Conservation (phyloP, 78 protist genomes). For the Dictyostelium intermedium region DNA sequence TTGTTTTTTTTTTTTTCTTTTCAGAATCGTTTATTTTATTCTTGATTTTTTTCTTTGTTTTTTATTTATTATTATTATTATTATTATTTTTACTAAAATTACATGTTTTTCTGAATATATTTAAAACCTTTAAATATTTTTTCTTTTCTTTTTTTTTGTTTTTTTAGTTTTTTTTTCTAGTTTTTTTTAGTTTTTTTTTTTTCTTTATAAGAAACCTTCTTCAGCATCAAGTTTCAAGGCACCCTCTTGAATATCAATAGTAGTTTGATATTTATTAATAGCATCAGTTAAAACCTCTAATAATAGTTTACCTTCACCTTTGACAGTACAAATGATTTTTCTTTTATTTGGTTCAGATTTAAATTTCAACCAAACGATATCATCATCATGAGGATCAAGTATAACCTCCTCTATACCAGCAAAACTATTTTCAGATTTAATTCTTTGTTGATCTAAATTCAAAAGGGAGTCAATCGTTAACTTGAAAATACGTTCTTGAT, state of each 20-base stretch:
- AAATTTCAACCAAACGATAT: conserved; percentile 73
- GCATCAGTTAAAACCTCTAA: conserved; percentile 55
- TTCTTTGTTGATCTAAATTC: conserved; percentile 64
- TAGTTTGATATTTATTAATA: conserved; percentile 61
- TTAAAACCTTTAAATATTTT: neutral
- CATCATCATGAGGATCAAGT: conserved; percentile 36
- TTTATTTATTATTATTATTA: no score
- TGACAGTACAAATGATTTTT: conserved; percentile 30
- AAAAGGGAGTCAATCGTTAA: conserved; percentile 72
- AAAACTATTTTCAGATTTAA: conserved; percentile 73
- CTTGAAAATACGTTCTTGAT: conserved; percentile 77
- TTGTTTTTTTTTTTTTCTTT: neutral
- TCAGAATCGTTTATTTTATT: neutral
- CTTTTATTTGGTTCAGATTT: conserved; percentile 62
- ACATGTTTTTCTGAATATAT: neutral
- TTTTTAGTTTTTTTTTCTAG: no score
- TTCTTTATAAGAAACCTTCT: neutral
- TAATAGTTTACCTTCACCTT: conserved; percentile 62
- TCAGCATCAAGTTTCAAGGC: conserved; percentile 30
- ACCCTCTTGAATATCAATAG: conserved; percentile 62
- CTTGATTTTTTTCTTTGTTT: neutral
- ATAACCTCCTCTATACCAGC: conserved; percentile 82
- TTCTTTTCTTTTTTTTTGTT: no score
- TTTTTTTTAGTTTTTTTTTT: no score
- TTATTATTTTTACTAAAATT: neutral